Conservation (phyloP, 2,329 filamentous ascomycete genomes). For the Calonectria multiphialidica region DNA sequence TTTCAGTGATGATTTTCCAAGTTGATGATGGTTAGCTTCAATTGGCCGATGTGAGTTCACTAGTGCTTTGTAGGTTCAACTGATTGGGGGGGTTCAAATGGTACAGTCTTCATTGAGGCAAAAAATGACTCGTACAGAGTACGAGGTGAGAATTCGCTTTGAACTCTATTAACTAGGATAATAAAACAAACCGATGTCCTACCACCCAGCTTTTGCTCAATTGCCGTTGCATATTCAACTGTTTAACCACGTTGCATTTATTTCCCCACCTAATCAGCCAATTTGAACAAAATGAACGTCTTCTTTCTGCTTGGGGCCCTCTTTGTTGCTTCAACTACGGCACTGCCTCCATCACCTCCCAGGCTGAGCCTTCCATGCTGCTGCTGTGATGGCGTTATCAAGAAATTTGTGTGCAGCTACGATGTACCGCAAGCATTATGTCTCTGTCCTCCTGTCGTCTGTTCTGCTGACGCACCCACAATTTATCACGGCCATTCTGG, state of each 20-base stretch:
- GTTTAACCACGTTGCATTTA: no score
- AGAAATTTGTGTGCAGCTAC: background rate
- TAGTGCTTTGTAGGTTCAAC: background rate
- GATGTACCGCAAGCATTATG: background rate
- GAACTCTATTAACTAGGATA: background rate
- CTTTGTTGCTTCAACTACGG: background rate
- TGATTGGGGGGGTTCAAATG: background rate
- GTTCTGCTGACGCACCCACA: background rate
- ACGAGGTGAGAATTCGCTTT: background rate
- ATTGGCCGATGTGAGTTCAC: background rate
- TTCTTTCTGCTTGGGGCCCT: background rate
- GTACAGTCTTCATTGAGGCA: background rate
- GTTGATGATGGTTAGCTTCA: background rate
- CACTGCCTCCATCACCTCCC: background rate
- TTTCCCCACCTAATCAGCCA: no score
- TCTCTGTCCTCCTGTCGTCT: background rate
- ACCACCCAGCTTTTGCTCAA: no score
- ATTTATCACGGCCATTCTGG: background rate
- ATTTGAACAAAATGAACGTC: background rate
- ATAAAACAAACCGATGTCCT: background rate
- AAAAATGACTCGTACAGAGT: background rate
- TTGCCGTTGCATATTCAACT: no score
- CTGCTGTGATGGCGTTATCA: background rate
- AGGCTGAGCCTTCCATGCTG: background rate
- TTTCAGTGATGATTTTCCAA: background rate